Evolutionary conservation across 148 eudicot genomes (phyloP).

Genomic region (Rhododendron kiyosumense): DNA sequence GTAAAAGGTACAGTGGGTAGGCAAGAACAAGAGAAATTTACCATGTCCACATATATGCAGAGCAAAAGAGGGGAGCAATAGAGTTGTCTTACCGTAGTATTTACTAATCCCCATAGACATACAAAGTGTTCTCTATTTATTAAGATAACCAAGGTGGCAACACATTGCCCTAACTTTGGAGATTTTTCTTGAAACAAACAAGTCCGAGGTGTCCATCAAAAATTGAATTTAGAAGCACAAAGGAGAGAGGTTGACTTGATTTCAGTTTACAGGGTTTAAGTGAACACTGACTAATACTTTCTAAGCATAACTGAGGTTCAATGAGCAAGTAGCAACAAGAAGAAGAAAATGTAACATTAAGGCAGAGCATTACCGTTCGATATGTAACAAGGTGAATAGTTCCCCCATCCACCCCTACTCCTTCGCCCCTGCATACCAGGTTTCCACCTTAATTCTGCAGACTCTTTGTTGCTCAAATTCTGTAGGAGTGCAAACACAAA

Average conservation of each 20-base stretch:
- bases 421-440: conserved; percentile 46
- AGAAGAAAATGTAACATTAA: background rate
- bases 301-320: background rate
- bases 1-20: background rate
- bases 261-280: background rate
- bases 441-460: conserved; percentile 40
- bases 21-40: background rate
- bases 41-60: background rate
- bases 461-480: conserved; percentile 35
- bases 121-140: background rate
- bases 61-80: background rate
- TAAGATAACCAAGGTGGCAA: background rate
- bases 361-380: conserved; percentile 27
- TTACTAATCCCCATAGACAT: background rate
- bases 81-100: background rate
- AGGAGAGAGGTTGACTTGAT: background rate
- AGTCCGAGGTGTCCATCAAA: background rate
- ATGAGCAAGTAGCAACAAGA: background rate
- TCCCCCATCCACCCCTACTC: conserved; percentile 53
- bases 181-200: background rate
- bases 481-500: conserved; percentile 16
- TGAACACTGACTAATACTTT: background rate
- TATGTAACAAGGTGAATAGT: conserved; percentile 26
- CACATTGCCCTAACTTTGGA: background rate
- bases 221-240: background rate